A percentile compares a stretch with the other conserved stretches of the same genome.
Evolutionary conservation across 176 grass and related monocot species (phyloP).

Genomic region (Themeda triandra): DNA sequence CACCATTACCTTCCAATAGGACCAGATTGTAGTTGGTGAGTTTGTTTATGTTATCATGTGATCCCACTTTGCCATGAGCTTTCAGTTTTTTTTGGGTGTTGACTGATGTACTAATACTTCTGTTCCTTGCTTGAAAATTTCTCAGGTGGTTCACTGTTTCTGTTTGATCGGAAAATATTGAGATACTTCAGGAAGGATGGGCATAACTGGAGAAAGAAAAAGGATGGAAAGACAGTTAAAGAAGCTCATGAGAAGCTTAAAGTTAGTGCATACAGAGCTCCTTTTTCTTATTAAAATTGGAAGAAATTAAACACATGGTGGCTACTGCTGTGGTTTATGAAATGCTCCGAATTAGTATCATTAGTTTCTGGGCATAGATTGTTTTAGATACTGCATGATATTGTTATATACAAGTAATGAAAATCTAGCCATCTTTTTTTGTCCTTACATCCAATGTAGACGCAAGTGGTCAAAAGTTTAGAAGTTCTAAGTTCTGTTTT

Average conservation of each 20-base stretch:
- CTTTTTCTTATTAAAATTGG: neutral
- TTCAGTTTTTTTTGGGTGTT: neutral
- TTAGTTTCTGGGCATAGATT: neutral
- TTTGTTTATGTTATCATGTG: neutral
- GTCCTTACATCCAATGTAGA: neutral
- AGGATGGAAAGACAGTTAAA: slow-evolving; percentile 85
- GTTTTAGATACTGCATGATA: neutral
- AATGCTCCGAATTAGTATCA: neutral
- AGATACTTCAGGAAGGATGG: slow-evolving; percentile 92
- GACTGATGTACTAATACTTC: neutral
- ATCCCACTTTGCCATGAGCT: slow-evolving; percentile 1
- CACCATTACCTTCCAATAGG: neutral
- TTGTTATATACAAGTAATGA: neutral
- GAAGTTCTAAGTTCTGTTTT: neutral
- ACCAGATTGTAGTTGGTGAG: neutral
- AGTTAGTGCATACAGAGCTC: slow-evolving; percentile 24
- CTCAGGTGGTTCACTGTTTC: slow-evolving; percentile 76
- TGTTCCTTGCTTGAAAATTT: slow-evolving; percentile 6
- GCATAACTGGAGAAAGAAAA: slow-evolving; percentile 90
- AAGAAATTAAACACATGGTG: neutral
- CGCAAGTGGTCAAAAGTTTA: neutral
- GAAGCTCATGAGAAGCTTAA: slow-evolving; percentile 94
- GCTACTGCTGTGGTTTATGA: slow-evolving; percentile 7
- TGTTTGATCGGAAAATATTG: slow-evolving; percentile 87
- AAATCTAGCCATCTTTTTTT: neutral